Evolutionary conservation across 192 early-diverging fungal genomes (phyloP), one percentile per base, ranked within the genome.

Genomic region (Coemansia sp.): DNA sequence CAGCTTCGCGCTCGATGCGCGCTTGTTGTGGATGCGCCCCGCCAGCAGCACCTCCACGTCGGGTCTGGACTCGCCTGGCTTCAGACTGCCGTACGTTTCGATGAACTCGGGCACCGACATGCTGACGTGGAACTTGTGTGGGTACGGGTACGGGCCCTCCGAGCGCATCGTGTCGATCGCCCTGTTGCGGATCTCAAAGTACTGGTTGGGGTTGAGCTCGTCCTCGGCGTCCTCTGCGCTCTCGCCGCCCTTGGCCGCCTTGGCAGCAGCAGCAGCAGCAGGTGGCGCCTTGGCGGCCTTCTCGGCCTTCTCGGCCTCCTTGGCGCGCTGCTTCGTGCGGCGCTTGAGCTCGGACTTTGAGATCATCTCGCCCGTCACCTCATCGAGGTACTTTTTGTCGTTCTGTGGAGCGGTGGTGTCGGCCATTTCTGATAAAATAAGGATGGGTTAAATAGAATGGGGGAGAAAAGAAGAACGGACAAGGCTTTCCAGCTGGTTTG

Each of bases 151-250:
- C 68, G 95, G 93, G 44, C 89, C 85, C 67, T 91, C 81, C 73
- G 87, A 87, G 67, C 95, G 92, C 68, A 97, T 84, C 86, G 91
- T 87, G 63, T 86, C 86, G 64, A 99, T 86, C 16, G 85, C 86
- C 85, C 91, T 92, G 69, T 88, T 92, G 68, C 97, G 90, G 80
- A 96, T 90, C 86, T 99, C 97, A 88, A 99, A 99, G 90, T 98
- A 94, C 88, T 93, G 90, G 85, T 91, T 92, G 56, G 93, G 96
- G 84, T 88, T 94, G 70, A 95, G 83, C 66, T 90, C 88, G 67
- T 91, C 90, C 71, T 92, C 92, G 61, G 79, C 88, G 39, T 93
- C 92, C 64, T 92, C 91, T 17, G 87, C 87, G 48, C 79, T 77
- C 39, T 71, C 70, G 58, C 86, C 79, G 62, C 75, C 69, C 63